These are phyloP conservation scores for Zangia roseola DNA, from an alignment of 768 basidiomycete species.

Conservation along the genomic window DNA sequence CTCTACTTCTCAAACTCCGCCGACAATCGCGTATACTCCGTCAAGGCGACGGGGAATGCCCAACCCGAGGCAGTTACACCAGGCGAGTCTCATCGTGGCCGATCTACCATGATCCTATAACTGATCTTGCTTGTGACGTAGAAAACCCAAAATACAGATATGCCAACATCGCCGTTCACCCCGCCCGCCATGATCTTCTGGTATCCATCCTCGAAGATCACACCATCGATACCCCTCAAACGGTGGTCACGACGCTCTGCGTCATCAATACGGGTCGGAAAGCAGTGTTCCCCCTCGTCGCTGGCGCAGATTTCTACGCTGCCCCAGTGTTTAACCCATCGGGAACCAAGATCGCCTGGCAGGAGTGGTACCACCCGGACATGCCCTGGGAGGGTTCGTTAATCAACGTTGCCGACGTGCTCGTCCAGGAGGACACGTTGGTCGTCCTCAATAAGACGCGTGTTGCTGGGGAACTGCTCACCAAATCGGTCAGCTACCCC, in stretches of 20 bases:
- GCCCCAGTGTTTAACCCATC: constrained; percentile 58
- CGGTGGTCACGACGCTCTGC: constrained; percentile 51
- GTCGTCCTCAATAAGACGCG: constrained; percentile 38
- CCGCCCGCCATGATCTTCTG: constrained; percentile 49
- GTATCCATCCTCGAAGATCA: constrained; percentile 73
- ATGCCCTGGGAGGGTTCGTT: constrained; percentile 72
- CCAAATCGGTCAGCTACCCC: constrained; percentile 58
- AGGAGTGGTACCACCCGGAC: constrained; percentile 67
- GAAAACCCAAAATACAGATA: constrained; percentile 45
- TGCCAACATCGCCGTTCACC: constrained; percentile 62
- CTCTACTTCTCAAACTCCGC: constrained; percentile 58
- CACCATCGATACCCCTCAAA: constrained; percentile 40
- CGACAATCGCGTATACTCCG: constrained; percentile 53
- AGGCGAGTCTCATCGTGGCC: constrained; percentile 45
- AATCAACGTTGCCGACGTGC: constrained; percentile 53
- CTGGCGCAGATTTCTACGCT: constrained; percentile 73
- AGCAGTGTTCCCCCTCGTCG: constrained; percentile 43
- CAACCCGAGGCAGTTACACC: constrained; percentile 58
- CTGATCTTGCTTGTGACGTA: constrained; percentile 8
- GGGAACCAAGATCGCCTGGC: constrained; percentile 57
- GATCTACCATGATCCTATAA: background rate
- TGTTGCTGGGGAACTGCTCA: constrained; percentile 51
- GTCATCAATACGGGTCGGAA: constrained; percentile 50
- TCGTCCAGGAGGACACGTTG: constrained; percentile 23
- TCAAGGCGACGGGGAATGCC: constrained; percentile 23